Evolutionary conservation across 2,329 filamentous ascomycete species (phyloP).

Genomic region (Tothia fuscella): DNA sequence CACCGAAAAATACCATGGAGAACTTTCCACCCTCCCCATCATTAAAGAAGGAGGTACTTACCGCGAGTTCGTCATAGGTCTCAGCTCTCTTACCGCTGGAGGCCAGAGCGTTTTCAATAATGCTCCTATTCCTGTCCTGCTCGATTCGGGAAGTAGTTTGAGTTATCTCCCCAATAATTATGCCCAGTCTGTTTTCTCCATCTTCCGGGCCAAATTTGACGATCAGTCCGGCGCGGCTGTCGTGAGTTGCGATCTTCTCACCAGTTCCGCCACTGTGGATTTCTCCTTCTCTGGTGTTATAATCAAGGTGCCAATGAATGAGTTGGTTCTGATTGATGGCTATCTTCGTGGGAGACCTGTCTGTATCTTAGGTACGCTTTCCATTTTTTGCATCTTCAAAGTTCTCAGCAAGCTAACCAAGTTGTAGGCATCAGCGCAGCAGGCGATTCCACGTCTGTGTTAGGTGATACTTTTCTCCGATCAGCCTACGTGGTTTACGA

Average conservation of each 20-base stretch:
- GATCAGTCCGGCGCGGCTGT: conserved; percentile 33
- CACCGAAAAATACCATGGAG: conserved; percentile 57
- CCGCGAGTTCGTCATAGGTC: conserved; percentile 41
- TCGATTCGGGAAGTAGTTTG: conserved; percentile 66
- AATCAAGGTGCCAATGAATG: conserved; percentile 43
- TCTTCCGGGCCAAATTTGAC: conserved; percentile 31
- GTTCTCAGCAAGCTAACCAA: conserved; percentile 12
- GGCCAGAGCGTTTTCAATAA: conserved; percentile 31
- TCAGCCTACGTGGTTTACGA: conserved; percentile 54
- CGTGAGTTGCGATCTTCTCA: conserved; percentile 39
- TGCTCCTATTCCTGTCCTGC: conserved; percentile 42
- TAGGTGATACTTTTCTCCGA: conserved; percentile 52
- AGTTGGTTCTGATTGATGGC: conserved; percentile 43
- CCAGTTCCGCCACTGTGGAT: conserved; percentile 37
- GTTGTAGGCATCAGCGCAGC: conserved; percentile 43
- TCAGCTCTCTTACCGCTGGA: conserved; percentile 35
- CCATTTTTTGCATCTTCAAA: not conserved
- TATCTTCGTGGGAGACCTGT: conserved; percentile 27
- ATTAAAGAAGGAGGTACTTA: conserved; percentile 35
- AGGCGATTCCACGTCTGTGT: conserved; percentile 34
- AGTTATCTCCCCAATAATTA: conserved; percentile 56
- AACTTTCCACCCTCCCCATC: conserved; percentile 50
- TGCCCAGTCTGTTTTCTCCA: conserved; percentile 31
- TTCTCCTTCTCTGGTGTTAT: conserved; percentile 45
- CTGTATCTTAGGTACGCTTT: conserved; percentile 31